These are phyloP conservation scores for Pleurotus salmoneostramineus DNA, from an alignment of 768 basidiomycete genomes.

Conservation along the genomic window DNA sequence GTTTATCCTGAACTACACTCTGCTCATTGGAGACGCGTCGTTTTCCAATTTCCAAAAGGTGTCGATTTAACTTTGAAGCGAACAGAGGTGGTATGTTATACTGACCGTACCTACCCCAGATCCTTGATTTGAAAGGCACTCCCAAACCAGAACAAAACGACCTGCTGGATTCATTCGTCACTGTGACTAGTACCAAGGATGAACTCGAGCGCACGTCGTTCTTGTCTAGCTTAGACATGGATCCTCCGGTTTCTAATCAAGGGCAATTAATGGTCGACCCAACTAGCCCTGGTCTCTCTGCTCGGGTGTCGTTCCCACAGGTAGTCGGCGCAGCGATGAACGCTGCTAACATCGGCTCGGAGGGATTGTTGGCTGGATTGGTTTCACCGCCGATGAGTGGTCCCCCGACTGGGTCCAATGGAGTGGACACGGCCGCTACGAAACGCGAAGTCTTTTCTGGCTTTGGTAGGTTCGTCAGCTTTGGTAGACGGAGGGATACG, in stretches of 20 bases:
- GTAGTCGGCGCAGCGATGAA: constrained; percentile 17
- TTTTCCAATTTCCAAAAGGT: constrained; percentile 99
- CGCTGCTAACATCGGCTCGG: constrained; percentile 30
- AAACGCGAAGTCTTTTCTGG: constrained; percentile 86
- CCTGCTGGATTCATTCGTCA: constrained; percentile 87
- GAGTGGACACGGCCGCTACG: constrained; percentile 35
- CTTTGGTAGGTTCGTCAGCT: constrained; percentile 83
- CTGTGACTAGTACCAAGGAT: constrained; percentile 87
- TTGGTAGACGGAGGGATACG: constrained; percentile 78
- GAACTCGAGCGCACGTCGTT: constrained; percentile 91
- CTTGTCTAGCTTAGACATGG: constrained; percentile 94
- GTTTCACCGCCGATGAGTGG: constrained; percentile 62
- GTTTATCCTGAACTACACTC: constrained; percentile 93
- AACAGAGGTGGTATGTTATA: not conserved
- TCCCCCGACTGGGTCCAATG: constrained; percentile 52
- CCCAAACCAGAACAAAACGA: constrained; percentile 82
- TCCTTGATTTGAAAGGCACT: constrained; percentile 93
- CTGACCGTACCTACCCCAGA: constrained; percentile 40
- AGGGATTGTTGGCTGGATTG: constrained; percentile 57
- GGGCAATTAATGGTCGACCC: constrained; percentile 46
- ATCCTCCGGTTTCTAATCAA: constrained; percentile 50
- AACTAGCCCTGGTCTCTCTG: constrained; percentile 57
- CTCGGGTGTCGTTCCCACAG: constrained; percentile 52
- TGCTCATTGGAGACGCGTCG: constrained; percentile 91
- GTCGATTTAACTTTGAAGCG: constrained; percentile 2